These are phyloP conservation scores for Sesbania bispinosa DNA, from an alignment of 306 rosid genomes.

Conservation along the genomic window DNA sequence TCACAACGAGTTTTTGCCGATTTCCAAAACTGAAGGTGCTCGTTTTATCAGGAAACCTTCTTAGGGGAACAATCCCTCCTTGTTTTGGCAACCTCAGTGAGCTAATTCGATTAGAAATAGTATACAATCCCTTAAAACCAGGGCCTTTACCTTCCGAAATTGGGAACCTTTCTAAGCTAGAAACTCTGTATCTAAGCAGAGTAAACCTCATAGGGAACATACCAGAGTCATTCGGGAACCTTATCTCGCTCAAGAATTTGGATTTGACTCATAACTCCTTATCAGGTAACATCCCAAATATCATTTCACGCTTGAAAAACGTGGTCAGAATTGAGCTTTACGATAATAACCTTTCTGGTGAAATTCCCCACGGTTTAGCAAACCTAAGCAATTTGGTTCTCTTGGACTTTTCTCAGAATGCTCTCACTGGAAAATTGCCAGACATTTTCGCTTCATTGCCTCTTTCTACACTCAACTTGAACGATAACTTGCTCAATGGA, in stretches of 20 bases:
- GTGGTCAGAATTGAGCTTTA: constrained; percentile 41
- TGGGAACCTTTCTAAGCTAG: constrained; percentile 63
- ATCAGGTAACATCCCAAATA: constrained; percentile 57
- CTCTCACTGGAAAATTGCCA: constrained; percentile 55
- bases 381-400: constrained; percentile 42
- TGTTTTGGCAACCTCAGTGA: constrained; percentile 58
- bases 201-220: constrained; percentile 53
- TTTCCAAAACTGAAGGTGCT: constrained; percentile 42
- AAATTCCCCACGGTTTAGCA: constrained; percentile 57
- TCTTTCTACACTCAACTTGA: constrained; percentile 41
- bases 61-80: constrained; percentile 58
- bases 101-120: constrained; percentile 46
- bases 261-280: constrained; percentile 55
- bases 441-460: constrained; percentile 38
- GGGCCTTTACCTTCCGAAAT: constrained; percentile 54
- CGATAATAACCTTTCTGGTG: constrained; percentile 51
- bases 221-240: constrained; percentile 65
- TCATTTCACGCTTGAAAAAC: constrained; percentile 47
- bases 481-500: constrained; percentile 68
- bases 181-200: constrained; percentile 10
- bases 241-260: constrained; percentile 45
- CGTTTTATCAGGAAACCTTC: constrained; percentile 36
- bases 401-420: constrained; percentile 69
- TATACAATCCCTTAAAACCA: constrained; percentile 36
- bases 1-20: constrained; percentile 57